A percentile compares a stretch with the other conserved stretches of the same genome.
These are phyloP conservation scores for Tetrahymena borealis DNA, from an alignment of 73 alveolate species.

Conservation along the genomic window DNA sequence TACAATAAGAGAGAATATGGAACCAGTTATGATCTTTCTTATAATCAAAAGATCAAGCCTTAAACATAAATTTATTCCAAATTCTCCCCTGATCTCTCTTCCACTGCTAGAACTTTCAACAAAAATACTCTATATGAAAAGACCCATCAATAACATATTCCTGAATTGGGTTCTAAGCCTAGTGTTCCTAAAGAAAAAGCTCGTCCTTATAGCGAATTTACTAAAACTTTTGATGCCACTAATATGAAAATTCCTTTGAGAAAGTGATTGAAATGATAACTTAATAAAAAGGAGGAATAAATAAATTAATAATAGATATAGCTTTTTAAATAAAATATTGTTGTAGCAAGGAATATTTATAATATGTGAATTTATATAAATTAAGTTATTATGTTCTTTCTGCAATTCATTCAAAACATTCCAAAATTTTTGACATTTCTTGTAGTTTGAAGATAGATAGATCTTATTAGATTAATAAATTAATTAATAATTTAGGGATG, in stretches of 20 bases:
- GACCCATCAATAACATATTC: background rate
- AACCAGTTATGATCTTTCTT: constrained; percentile 40
- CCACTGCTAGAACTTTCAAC: background rate
- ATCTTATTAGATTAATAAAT: too few relatives aligned
- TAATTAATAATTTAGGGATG: too few relatives aligned
- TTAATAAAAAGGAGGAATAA: background rate
- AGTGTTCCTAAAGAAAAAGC: constrained; percentile 2
- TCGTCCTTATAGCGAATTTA: constrained; percentile 18
- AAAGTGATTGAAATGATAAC: background rate
- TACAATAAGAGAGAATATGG: background rate
- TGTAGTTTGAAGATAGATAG: too few relatives aligned
- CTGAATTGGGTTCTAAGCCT: background rate
- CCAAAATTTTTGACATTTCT: too few relatives aligned
- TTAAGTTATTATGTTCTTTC: too few relatives aligned
- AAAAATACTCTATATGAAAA: background rate
- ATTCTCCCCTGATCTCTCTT: constrained; percentile 19
- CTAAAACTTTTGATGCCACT: constrained; percentile 27
- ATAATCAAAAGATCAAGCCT: constrained; percentile 25
- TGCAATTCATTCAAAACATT: too few relatives aligned
- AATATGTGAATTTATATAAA: too few relatives aligned
- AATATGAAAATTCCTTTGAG: constrained; percentile 42
- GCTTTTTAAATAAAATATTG: background rate
- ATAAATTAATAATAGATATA: background rate
- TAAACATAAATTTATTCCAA: constrained; percentile 30
- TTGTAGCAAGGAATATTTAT: too few relatives aligned